Conservation (phyloP, 495 filamentous ascomycete genomes). For the Penicillium malachiteum region DNA sequence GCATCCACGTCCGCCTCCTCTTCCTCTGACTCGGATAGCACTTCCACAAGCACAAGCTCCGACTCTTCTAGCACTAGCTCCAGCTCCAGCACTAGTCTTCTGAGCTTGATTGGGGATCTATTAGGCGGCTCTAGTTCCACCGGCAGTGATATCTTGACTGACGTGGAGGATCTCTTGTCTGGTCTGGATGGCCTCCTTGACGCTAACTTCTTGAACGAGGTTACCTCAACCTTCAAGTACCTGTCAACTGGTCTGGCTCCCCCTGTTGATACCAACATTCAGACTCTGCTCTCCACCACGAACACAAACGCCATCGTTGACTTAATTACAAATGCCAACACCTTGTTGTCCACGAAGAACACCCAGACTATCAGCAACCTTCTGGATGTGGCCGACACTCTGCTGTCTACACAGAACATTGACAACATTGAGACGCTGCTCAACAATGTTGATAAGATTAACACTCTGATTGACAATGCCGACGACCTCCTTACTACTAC, state of each 20-base stretch:
- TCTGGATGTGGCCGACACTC: slow-evolving; percentile 19
- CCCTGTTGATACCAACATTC: slow-evolving; percentile 41
- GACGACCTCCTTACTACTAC: slow-evolving; percentile 24
- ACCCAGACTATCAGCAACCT: slow-evolving; percentile 39
- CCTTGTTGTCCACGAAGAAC: slow-evolving; percentile 26
- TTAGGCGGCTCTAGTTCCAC: slow-evolving; percentile 7
- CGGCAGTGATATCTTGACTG: not conserved
- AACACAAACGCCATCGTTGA: slow-evolving; percentile 16
- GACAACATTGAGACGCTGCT: slow-evolving; percentile 39
- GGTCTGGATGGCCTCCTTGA: slow-evolving; percentile 22
- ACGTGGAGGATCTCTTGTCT: slow-evolving; percentile 10
- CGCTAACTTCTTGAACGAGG: slow-evolving; percentile 24
- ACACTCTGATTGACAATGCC: slow-evolving; percentile 35
- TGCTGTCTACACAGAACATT: slow-evolving; percentile 38
- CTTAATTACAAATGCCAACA: slow-evolving; percentile 35
- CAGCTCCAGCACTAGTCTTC: not conserved
- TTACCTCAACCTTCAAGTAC: slow-evolving; percentile 36
- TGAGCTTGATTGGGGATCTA: not conserved
- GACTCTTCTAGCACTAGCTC: slow-evolving; percentile 9
- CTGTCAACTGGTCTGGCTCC: slow-evolving; percentile 36
- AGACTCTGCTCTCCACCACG: slow-evolving; percentile 32
- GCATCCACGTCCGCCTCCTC: not conserved
- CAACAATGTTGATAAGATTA: slow-evolving; percentile 39
- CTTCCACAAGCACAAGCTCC: slow-evolving; percentile 2
- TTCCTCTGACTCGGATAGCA: not conserved